Evolutionary conservation across 306 rosid genomes (phyloP).

Genomic region (Citrullus colocynthis): DNA sequence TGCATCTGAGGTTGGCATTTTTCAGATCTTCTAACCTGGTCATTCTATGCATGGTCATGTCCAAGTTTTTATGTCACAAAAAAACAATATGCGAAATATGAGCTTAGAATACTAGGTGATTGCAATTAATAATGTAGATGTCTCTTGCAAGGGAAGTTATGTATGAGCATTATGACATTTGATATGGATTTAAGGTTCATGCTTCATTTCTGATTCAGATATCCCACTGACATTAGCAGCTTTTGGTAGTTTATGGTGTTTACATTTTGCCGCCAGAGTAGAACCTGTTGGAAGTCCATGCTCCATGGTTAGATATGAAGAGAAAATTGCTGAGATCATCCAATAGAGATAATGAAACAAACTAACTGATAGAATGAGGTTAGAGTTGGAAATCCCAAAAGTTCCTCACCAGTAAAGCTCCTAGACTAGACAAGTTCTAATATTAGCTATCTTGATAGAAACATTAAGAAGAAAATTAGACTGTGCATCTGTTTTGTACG

Average conservation of each 20-base stretch:
- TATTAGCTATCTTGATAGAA: too few relatives aligned
- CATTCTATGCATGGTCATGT: neutral
- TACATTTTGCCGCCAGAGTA: neutral
- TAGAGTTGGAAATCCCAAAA: too few relatives aligned
- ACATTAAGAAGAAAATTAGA: too few relatives aligned
- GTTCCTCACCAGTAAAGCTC: too few relatives aligned
- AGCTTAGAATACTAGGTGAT: neutral
- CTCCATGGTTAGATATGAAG: neutral
- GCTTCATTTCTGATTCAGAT: neutral
- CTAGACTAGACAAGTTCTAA: too few relatives aligned
- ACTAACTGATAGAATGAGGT: too few relatives aligned
- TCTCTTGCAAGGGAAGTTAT: neutral
- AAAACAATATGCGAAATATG: neutral
- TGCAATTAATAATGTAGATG: neutral
- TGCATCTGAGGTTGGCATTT: slow-evolving; percentile 50
- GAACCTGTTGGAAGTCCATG: neutral
- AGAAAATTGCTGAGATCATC: neutral
- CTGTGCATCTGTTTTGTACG: too few relatives aligned
- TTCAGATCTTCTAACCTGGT: neutral
- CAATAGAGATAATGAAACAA: too few relatives aligned
- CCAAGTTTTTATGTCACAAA: neutral
- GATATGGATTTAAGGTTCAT: neutral
- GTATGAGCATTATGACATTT: neutral
- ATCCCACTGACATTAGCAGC: neutral
- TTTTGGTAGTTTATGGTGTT: neutral